Evolutionary conservation across 108 stramenopile genomes (phyloP).

Genomic region (Asterionellopsis glacialis): DNA sequence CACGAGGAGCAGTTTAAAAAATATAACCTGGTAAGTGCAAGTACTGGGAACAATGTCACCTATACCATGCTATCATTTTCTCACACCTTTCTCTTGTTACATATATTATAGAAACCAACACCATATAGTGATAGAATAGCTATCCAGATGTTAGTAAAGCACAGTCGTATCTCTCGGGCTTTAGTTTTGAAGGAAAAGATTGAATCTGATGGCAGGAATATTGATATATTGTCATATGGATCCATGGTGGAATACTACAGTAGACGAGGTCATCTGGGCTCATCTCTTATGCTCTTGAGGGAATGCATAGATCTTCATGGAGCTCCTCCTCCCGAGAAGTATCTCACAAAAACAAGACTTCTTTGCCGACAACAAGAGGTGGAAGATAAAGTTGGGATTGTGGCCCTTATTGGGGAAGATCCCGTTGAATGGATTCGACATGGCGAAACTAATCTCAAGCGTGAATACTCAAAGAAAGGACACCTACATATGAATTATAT

Average conservation of each 20-base stretch:
- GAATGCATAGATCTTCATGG: constrained; percentile 72
- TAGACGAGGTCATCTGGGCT: constrained; percentile 59
- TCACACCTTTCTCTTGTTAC: constrained; percentile 2
- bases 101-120: constrained; percentile 44
- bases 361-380: constrained; percentile 47
- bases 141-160: constrained; percentile 73
- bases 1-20: constrained; percentile 52
- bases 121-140: constrained; percentile 75
- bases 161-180: constrained; percentile 60
- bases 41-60: not conserved
- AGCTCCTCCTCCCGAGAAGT: constrained; percentile 60
- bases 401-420: constrained; percentile 64
- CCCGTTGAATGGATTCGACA: constrained; percentile 71
- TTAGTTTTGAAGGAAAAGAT: constrained; percentile 64
- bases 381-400: constrained; percentile 28
- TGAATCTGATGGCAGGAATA: constrained; percentile 48
- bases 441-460: constrained; percentile 52
- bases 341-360: constrained; percentile 41
- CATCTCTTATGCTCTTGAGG: constrained; percentile 69
- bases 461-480: constrained; percentile 52
- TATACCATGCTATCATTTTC: not conserved
- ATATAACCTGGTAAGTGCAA: constrained; percentile 40
- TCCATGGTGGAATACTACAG: constrained; percentile 69
- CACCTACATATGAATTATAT: not conserved
- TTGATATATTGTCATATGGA: constrained; percentile 76